Percentiles rank a stretch among this genome's conserved stretches.
Conservation (phyloP, 1,284 basidiomycete genomes). For the Megacollybia platyphylla region DNA sequence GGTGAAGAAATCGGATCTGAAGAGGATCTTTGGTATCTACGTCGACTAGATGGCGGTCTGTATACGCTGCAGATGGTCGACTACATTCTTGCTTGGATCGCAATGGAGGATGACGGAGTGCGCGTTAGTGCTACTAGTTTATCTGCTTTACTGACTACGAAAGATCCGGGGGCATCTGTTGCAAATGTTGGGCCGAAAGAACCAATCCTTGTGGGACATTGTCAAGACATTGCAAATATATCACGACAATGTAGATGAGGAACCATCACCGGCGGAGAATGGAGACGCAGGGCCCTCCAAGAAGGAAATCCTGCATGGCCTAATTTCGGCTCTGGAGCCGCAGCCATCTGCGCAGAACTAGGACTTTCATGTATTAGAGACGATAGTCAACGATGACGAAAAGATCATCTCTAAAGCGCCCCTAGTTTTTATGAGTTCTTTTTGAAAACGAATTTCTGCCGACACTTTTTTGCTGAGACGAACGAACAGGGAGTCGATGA, state of each 20-base stretch:
- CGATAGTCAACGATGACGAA: slow-evolving; percentile 33
- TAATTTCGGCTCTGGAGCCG: slow-evolving; percentile 54
- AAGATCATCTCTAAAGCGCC: slow-evolving; percentile 93
- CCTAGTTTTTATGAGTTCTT: slow-evolving; percentile 72
- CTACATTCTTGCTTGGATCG: slow-evolving; percentile 89
- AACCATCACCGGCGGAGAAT: slow-evolving; percentile 15
- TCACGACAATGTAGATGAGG: slow-evolving; percentile 61
- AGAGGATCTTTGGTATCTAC: slow-evolving; percentile 73
- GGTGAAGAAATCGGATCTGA: slow-evolving; percentile 49
- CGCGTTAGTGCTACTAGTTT: slow-evolving; percentile 14
- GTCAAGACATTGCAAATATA: slow-evolving; percentile 53
- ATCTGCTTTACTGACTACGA: slow-evolving; percentile 1
- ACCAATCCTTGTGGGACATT: slow-evolving; percentile 52
- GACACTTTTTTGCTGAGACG: slow-evolving; percentile 76
- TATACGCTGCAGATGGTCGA: slow-evolving; percentile 87
- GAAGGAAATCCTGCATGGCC: slow-evolving; percentile 54
- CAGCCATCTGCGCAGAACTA: slow-evolving; percentile 7
- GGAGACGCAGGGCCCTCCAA: slow-evolving; percentile 31
- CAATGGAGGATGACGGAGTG: slow-evolving; percentile 98
- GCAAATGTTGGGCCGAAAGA: slow-evolving; percentile 66
- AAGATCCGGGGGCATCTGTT: slow-evolving; percentile 65
- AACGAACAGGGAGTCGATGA: slow-evolving; percentile 82
- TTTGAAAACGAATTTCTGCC: slow-evolving; percentile 85
- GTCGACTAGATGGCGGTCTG: slow-evolving; percentile 75
- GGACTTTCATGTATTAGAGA: slow-evolving; percentile 5